Base-by-base conservation (phyloP, 176 grass and related monocot species). In the Oryza nivara region DNA sequence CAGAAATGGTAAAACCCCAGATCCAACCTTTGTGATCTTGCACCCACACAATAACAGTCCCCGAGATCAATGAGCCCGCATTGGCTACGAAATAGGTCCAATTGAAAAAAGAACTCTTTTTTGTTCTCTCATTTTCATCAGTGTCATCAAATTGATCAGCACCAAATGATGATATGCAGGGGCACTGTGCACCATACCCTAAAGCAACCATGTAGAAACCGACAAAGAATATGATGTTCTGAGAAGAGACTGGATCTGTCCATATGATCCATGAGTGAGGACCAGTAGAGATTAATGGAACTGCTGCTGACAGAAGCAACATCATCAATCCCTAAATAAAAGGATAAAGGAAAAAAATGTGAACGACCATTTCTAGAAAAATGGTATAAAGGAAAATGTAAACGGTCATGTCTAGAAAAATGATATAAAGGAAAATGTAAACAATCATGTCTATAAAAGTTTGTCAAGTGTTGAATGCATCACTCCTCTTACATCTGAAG, bases 121-220 rank as follows among this genome's bases (percentile, higher is more conserved):
- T 77, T 1, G 73, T 78, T 80, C 73, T 90, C 81, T 97, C 92
- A 34, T 32, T 67, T 70, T 82, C 67, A 79, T 97, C 90, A 3
- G 92, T 97, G 66, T 92, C 87, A 82, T 94, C 94, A 88, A 97
- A 94, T 60, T 97, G 94, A 72, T 94, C 95, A 36, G 95, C 92
- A 52, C 92, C 90, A 65, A 97, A 94, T 51, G 95, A 92, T 72
- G 86, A 65, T 45, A 97, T 82, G 43, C 95, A 97, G 20, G 95
- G 90, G 78, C 74, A 85, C 51, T 94, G 92, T 51, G 75, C 87
- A 67, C 92, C 95, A 70, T 44, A 90, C 19, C 92, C 90, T 43
- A 97, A 58, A 89, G 85, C 90, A 86, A 95, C 87, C 84, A 97
- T 87, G 77, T 97, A 97, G 34, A 97, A 81, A 52, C 92, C 89